These are phyloP conservation scores for Scheffersomyces illinoinensis DNA, from an alignment of 1,139 yeast species.

Conservation along the genomic window DNA sequence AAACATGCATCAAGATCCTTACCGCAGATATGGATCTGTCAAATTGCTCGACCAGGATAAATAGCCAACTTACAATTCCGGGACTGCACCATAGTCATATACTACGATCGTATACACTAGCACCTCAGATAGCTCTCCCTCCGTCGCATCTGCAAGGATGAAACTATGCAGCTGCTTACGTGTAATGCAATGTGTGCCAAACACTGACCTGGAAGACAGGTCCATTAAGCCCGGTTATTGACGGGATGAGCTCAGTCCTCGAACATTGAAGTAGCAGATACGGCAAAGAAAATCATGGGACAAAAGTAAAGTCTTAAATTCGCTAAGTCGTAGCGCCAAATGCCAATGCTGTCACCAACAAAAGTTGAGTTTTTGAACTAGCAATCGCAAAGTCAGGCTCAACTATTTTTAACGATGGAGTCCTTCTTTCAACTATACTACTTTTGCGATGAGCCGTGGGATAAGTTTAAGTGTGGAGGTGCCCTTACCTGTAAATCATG, in stretches of 20 bases:
- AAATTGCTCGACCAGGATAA: neutral
- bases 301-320: neutral
- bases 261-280: neutral
- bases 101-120: neutral
- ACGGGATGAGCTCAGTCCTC: neutral
- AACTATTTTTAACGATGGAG: neutral
- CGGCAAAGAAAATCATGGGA: too few relatives aligned
- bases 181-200: neutral
- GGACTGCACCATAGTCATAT: neutral
- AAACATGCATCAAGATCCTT: neutral
- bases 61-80: neutral
- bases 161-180: neutral
- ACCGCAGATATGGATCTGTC: neutral
- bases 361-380: neutral
- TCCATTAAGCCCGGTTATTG: neutral
- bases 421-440: neutral
- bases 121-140: neutral
- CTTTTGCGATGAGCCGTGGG: neutral
- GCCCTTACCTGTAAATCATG: neutral
- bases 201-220: neutral
- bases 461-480: neutral
- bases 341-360: neutral
- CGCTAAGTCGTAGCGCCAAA: neutral
- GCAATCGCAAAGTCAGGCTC: neutral
- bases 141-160: neutral